Evolutionary conservation across 345 rosid species (phyloP).

Genomic region (Aquilaria sinensis): DNA sequence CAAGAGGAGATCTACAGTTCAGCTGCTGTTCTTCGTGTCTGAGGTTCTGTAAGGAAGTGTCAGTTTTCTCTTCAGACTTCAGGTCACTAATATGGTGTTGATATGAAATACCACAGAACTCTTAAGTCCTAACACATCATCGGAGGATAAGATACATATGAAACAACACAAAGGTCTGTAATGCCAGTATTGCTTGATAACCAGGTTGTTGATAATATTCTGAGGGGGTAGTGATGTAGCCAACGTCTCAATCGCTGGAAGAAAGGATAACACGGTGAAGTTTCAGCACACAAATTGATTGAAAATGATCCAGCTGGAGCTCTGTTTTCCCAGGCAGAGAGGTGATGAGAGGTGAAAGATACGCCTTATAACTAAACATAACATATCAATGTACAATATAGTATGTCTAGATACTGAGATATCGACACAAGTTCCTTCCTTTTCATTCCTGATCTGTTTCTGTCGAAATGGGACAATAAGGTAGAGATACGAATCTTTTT

Average conservation of each 20-base stretch:
- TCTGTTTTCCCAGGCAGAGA: not conserved
- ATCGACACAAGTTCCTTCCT: conserved; percentile 5
- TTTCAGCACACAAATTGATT: not conserved
- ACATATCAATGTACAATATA: not conserved
- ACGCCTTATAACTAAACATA: not conserved
- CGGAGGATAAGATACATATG: not conserved
- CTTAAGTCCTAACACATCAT: not conserved
- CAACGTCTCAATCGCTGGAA: not conserved
- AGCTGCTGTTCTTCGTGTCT: conserved; percentile 1
- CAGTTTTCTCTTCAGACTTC: not conserved
- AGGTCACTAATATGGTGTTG: not conserved
- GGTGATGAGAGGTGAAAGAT: conserved; percentile 12
- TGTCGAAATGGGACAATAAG: not conserved
- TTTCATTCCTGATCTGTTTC: not conserved
- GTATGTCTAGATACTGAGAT: conserved; percentile 1
- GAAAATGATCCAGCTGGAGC: conserved; percentile 2
- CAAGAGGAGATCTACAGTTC: not conserved
- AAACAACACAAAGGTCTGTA: not conserved
- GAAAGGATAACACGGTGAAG: not conserved
- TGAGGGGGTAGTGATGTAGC: not conserved
- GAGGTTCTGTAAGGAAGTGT: not conserved
- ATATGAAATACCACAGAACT: not conserved
- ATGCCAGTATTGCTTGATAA: not conserved
- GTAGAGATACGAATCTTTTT: too few species aligned
- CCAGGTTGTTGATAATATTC: conserved; percentile 4